Conservation (phyloP, 2,329 filamentous ascomycete genomes). For the Pseudovirgaria hyperparasitica region DNA sequence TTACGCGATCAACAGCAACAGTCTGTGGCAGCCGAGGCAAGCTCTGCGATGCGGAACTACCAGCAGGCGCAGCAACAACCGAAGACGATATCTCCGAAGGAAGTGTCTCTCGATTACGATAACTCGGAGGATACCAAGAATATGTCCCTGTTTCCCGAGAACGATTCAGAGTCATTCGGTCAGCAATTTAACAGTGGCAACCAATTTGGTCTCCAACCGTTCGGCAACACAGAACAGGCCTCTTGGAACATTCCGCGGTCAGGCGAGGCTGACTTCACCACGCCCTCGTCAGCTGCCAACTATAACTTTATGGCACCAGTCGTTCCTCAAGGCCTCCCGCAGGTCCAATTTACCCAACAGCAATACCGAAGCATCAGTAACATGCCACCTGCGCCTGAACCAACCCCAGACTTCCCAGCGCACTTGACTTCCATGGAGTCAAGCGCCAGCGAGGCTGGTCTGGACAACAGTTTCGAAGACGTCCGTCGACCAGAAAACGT, state of each 20-base stretch:
- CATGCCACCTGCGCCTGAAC: constrained; percentile 21
- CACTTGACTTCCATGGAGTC: constrained; percentile 50
- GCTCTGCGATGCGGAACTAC: constrained; percentile 27
- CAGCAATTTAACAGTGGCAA: constrained; percentile 29
- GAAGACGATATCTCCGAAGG: constrained; percentile 89
- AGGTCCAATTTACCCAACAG: constrained; percentile 18
- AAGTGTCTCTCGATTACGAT: constrained; percentile 75
- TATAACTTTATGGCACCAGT: too few relatives aligned
- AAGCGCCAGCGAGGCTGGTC: constrained; percentile 40
- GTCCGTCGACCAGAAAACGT: constrained; percentile 41
- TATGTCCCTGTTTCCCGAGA: constrained; percentile 60
- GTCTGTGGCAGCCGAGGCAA: constrained; percentile 46
- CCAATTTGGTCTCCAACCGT: constrained; percentile 29
- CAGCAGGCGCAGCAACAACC: constrained; percentile 32
- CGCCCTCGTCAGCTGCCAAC: too few relatives aligned
- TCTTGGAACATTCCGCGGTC: too few relatives aligned
- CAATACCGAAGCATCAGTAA: constrained; percentile 19
- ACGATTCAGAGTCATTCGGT: constrained; percentile 40
- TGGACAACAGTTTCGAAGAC: constrained; percentile 26
- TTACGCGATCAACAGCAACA: constrained; percentile 50
- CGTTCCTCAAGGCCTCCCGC: too few relatives aligned
- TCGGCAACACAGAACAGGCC: constrained; percentile 29
- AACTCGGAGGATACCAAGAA: constrained; percentile 58
- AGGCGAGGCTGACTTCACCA: too few relatives aligned
- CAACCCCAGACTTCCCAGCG: constrained; percentile 45